Base-by-base conservation (phyloP, 352 stramenopile species). In the Globisporangium spinosum region DNA sequence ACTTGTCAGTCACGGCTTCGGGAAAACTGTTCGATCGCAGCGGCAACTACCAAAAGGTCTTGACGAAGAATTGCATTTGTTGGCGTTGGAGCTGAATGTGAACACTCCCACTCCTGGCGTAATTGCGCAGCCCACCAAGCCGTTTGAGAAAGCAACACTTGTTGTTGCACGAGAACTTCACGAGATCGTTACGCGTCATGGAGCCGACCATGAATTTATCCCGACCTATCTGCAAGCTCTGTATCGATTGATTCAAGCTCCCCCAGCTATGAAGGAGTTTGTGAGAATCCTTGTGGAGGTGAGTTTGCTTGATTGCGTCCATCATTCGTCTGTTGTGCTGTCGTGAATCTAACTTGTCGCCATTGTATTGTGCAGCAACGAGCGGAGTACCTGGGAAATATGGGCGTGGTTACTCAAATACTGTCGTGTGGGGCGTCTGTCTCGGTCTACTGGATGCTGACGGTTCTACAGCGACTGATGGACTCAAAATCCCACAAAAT, bases 61-160 rank as follows among this genome's bases (percentile, higher is more conserved):
- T 7, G 86, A 94, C 38, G 84, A 91, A 62, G 78, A 83, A 22
- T 90, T 94, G 82, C 84, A 93, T 58, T 80, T 73, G 23, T 64
- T 95, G 51, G 80, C 87, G 20, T 51, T 90, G 17, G 88, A 95
- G 58, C 70, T 94, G 40, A 95, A 95, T 49, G 80, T 77, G 45
- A 95, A 95, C 60, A 91, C 86, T 2, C 72, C 86, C 22, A 89
- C 85, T 17, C 69, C 76, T 10, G 88, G 88, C n/a, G 79, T 93
- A 38, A 84, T 89, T 58, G 71, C 79, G 3, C 85, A 93, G 57
- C 83, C 83, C 0, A 93, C 83, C 64, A 93, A 94, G 56, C 83
- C 84, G 25, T 94, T 87, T 53, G 86, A 94, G 29, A 92, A 89
- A 61, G 86, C 79, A 4, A 29, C 83, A 20, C 93, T 82, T 53